phyloP scores from a whole-genome alignment of 768 basidiomycete genomes.

The Agrocybe praecox region DNA sequence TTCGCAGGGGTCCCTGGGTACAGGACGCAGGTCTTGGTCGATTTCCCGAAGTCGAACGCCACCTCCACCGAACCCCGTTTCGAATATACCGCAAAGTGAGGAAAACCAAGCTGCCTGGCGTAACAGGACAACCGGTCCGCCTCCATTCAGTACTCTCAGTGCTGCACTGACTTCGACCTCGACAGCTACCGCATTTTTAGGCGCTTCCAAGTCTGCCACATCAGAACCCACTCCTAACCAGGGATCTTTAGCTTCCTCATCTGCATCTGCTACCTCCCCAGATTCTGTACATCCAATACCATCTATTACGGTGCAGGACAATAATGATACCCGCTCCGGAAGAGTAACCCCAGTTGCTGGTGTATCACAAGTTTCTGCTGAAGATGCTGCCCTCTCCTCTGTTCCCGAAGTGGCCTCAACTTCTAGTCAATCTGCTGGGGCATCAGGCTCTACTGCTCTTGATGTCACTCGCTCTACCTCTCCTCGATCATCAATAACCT shows the following conservation, averaged over 20 bases:
- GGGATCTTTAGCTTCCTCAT: constrained; percentile 3
- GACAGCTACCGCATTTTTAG: constrained; percentile 45
- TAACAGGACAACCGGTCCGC: constrained; percentile 36
- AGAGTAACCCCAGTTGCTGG: neutral
- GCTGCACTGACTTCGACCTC: constrained; percentile 49
- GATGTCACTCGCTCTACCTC: constrained; percentile 2
- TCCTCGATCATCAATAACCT: constrained; percentile 6
- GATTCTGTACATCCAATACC: constrained; percentile 20
- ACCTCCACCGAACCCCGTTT: constrained; percentile 26
- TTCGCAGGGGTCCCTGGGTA: constrained; percentile 22
- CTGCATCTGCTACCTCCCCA: neutral
- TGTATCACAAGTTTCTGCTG: neutral
- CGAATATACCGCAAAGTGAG: constrained; percentile 24
- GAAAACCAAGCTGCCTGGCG: constrained; percentile 33
- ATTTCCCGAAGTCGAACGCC: constrained; percentile 41
- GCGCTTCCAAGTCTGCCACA: constrained; percentile 15
- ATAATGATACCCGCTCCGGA: constrained; percentile 5
- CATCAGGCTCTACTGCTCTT: neutral
- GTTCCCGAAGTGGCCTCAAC: neutral
- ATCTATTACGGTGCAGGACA: constrained; percentile 19
- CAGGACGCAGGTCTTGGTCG: constrained; percentile 32
- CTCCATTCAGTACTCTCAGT: constrained; percentile 46
- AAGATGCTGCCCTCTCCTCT: constrained; percentile 4
- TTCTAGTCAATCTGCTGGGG: neutral
- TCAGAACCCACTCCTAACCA: constrained; percentile 15